phyloP scores from a whole-genome alignment of 2,329 filamentous ascomycete species.

The Aureobasidium sp. region DNA sequence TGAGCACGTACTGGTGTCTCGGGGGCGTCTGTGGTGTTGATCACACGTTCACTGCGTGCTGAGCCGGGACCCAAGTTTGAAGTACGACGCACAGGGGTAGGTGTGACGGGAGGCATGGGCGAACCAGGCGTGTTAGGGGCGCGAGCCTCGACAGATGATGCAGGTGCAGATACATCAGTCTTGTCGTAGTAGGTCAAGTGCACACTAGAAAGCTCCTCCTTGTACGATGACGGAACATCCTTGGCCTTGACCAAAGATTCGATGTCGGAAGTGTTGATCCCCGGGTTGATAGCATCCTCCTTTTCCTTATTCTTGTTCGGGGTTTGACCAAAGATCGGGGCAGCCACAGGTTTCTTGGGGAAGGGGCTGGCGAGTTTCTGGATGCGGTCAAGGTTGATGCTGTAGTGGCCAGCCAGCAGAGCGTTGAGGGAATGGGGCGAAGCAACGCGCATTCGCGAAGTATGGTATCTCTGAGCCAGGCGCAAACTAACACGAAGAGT shows the following conservation, averaged over 20 bases:
- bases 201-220: conserved; percentile 74
- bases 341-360: conserved; percentile 50
- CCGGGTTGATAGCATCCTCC: conserved; percentile 38
- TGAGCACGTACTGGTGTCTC: conserved; percentile 20
- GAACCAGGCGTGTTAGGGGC: conserved; percentile 27
- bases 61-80: conserved; percentile 34
- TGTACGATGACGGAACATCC: conserved; percentile 36
- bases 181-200: conserved; percentile 67
- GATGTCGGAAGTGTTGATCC: conserved; percentile 75
- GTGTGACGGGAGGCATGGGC: conserved; percentile 51
- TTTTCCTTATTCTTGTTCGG: conserved; percentile 70
- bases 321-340: conserved; percentile 47
- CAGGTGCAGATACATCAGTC: conserved; percentile 19
- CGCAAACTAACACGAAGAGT: conserved; percentile 75
- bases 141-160: conserved; percentile 21
- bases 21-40: conserved; percentile 18
- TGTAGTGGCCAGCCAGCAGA: conserved; percentile 75
- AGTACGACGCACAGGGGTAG: conserved; percentile 67
- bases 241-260: conserved; percentile 57
- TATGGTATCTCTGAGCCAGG: conserved; percentile 86
- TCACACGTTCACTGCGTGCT: conserved; percentile 25
- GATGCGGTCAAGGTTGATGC: conserved; percentile 64
- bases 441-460: conserved; percentile 67
- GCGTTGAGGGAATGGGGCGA: conserved; percentile 40
- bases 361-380: conserved; percentile 79